phyloP scores from a whole-genome alignment of 225 moss, liverwort and hornwort genomes.

The Antitrichia curtipendula region DNA sequence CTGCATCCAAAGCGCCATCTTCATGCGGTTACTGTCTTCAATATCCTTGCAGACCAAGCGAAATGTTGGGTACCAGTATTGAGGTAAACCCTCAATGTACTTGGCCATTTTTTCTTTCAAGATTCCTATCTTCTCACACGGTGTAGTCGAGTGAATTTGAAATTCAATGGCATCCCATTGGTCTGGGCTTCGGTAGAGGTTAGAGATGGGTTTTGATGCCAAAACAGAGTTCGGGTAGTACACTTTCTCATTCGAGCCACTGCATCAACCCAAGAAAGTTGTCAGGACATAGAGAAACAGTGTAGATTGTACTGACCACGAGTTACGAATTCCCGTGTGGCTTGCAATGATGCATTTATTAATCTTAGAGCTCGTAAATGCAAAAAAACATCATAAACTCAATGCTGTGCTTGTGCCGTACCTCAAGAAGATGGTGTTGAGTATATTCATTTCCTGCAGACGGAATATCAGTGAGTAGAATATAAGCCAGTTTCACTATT shows the following conservation, averaged over 20 bases:
- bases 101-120: constrained; percentile 74
- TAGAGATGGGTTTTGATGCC: constrained; percentile 89
- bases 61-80: constrained; percentile 95
- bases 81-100: constrained; percentile 90
- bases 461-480: background rate
- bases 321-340: background rate
- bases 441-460: constrained; percentile 97
- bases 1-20: constrained; percentile 97
- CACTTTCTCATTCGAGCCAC: constrained; percentile 94
- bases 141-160: constrained; percentile 83
- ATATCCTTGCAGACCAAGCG: constrained; percentile 97
- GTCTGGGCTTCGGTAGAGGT: constrained; percentile 91
- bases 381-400: background rate
- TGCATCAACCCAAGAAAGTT: constrained; percentile 6
- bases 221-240: constrained; percentile 92
- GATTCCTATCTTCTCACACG: constrained; percentile 70
- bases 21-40: constrained; percentile 92
- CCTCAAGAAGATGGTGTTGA: constrained; percentile 97
- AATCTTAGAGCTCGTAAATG: background rate
- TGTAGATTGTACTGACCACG: background rate
- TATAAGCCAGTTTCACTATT: background rate
- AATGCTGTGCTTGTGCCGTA: background rate
- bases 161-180: constrained; percentile 98
- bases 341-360: background rate
- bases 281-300: background rate